Percentiles rank a stretch among this genome's conserved stretches.
Conservation (phyloP, 768 basidiomycete species). For the Neoboletus subvelutipes region DNA sequence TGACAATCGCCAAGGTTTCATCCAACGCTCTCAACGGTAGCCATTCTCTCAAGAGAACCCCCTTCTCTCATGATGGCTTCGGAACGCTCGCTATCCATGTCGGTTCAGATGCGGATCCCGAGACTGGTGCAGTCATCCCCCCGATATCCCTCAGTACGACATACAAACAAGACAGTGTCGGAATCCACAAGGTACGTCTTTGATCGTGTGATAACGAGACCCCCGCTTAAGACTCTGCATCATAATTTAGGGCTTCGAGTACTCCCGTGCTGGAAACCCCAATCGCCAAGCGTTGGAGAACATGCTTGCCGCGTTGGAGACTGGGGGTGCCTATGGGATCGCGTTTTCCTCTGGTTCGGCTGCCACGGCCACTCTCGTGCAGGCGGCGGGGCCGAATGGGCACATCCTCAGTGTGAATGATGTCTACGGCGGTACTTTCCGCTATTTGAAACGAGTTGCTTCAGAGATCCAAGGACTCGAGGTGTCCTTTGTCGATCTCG, state of each 20-base stretch:
- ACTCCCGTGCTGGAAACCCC: constrained; percentile 87
- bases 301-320: constrained; percentile 76
- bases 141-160: constrained; percentile 91
- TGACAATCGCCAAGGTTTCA: constrained; percentile 21
- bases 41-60: constrained; percentile 12
- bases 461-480: constrained; percentile 61
- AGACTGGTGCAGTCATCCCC: constrained; percentile 86
- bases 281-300: constrained; percentile 79
- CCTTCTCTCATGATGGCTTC: constrained; percentile 49
- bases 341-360: constrained; percentile 87
- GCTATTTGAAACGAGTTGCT: constrained; percentile 75
- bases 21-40: neutral
- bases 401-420: constrained; percentile 90
- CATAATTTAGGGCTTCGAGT: constrained; percentile 74
- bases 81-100: constrained; percentile 85
- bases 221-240: neutral
- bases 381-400: constrained; percentile 67
- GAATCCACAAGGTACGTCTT: constrained; percentile 61
- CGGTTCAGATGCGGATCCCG: constrained; percentile 70
- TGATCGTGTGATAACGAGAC: neutral
- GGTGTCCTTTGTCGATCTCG: constrained; percentile 80
- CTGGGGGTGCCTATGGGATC: constrained; percentile 66
- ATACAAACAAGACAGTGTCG: constrained; percentile 79
- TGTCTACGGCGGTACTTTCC: constrained; percentile 91
- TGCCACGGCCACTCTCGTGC: constrained; percentile 79